A percentile compares a stretch with the other conserved stretches of the same genome.
phyloP scores from a whole-genome alignment of 257 asterid genomes.

The Lantana camara region DNA sequence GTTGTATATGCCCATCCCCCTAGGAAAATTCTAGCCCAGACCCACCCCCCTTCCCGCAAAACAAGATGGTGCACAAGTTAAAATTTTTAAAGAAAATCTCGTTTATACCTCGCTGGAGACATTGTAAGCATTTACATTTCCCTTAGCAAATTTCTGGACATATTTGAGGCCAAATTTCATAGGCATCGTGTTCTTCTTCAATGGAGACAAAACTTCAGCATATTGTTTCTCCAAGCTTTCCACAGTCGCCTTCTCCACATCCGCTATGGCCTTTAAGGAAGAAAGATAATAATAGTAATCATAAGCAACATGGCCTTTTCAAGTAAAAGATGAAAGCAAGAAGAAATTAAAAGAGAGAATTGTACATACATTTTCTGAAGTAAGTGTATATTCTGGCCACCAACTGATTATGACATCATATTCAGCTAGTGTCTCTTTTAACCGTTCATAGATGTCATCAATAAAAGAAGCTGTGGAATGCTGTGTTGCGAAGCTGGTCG shows the following conservation, averaged over 20 bases:
- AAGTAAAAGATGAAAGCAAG: not conserved
- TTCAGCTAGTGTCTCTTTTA: slow-evolving; percentile 76
- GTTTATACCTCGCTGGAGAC: slow-evolving; percentile 61
- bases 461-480: slow-evolving; percentile 67
- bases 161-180: slow-evolving; percentile 84
- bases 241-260: slow-evolving; percentile 81
- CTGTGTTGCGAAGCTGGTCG: slow-evolving; percentile 50
- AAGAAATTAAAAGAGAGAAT: not conserved
- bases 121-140: slow-evolving; percentile 48
- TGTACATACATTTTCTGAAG: slow-evolving; percentile 68
- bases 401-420: slow-evolving; percentile 80
- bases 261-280: slow-evolving; percentile 71
- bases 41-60: too few species aligned
- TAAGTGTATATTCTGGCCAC: slow-evolving; percentile 90
- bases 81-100: not conserved
- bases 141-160: slow-evolving; percentile 81
- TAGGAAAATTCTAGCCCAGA: too few species aligned
- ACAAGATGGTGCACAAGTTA: not conserved
- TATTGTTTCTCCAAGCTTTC: slow-evolving; percentile 88
- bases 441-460: slow-evolving; percentile 67
- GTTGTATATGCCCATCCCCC: too few species aligned
- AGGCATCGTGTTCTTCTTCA: slow-evolving; percentile 79
- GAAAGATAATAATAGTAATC: not conserved
- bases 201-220: slow-evolving; percentile 75
- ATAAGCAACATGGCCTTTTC: not conserved